These are phyloP conservation scores for Hyaloscypha hepaticicola DNA, from an alignment of 495 filamentous ascomycete genomes.

Conservation along the genomic window DNA sequence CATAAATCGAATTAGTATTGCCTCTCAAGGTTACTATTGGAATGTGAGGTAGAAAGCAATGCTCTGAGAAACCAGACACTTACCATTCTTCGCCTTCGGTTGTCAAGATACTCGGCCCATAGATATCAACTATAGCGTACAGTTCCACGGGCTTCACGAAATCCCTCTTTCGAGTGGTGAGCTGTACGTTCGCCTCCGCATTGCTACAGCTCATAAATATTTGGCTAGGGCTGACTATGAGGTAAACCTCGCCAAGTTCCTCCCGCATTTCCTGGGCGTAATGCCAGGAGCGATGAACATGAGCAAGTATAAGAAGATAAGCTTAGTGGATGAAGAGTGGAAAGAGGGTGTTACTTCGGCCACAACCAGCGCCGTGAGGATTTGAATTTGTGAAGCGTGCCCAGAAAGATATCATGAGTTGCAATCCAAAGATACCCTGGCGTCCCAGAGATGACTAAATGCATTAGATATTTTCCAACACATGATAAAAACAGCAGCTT, in stretches of 20 bases:
- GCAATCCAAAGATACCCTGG: slow-evolving; percentile 21
- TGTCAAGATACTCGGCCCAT: slow-evolving; percentile 62
- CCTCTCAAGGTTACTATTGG: too few species aligned
- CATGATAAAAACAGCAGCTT: not conserved
- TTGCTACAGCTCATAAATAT: slow-evolving; percentile 51
- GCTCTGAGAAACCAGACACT: too few species aligned
- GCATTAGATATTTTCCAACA: not conserved
- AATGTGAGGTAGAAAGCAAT: too few species aligned
- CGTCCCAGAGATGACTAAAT: slow-evolving; percentile 15
- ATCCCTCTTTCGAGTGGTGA: slow-evolving; percentile 58
- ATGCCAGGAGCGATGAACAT: slow-evolving; percentile 15
- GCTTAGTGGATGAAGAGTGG: not conserved
- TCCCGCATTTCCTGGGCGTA: slow-evolving; percentile 18
- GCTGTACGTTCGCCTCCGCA: slow-evolving; percentile 58
- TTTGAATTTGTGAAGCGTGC: not conserved
- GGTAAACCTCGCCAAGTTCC: slow-evolving; percentile 20
- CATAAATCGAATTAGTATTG: too few species aligned
- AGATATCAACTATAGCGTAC: slow-evolving; percentile 58
- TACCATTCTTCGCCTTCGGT: slow-evolving; percentile 64
- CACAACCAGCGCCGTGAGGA: slow-evolving; percentile 17
- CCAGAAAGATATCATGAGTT: slow-evolving; percentile 16
- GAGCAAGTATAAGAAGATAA: not conserved
- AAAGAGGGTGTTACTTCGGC: slow-evolving; percentile 2
- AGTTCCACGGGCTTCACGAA: slow-evolving; percentile 64
- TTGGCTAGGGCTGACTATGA: slow-evolving; percentile 39